phyloP scores from a whole-genome alignment of 192 early-diverging fungal species.

The Funneliformis geosporum region DNA sequence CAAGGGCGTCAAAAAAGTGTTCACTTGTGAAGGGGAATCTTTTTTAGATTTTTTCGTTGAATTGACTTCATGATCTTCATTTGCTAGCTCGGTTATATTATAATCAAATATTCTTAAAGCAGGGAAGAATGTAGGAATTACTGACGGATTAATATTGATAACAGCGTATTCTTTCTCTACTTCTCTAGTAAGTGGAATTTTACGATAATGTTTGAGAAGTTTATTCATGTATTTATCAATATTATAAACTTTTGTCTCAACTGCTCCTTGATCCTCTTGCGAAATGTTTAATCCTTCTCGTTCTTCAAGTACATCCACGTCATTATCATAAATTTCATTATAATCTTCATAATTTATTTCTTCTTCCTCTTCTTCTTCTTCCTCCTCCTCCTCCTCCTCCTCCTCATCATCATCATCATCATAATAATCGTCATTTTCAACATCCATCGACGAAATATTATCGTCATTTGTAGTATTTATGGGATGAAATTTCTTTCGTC shows the following conservation, averaged over 20 bases:
- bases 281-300: no score
- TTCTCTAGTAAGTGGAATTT: slow-evolving; percentile 15
- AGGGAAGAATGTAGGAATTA: slow-evolving; percentile 59
- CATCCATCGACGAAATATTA: no score
- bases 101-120: slow-evolving; percentile 57
- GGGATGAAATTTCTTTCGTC: no score
- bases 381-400: not conserved
- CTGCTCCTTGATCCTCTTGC: not conserved
- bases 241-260: not conserved
- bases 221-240: slow-evolving; percentile 29
- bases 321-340: slow-evolving; percentile 30
- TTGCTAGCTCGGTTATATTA: slow-evolving; percentile 15
- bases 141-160: slow-evolving; percentile 55
- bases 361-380: slow-evolving; percentile 33
- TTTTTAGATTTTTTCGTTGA: not conserved
- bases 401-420: slow-evolving; percentile 16
- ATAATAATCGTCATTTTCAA: not conserved
- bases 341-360: slow-evolving; percentile 39
- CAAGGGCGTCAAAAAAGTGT: slow-evolving; percentile 41
- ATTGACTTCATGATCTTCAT: not conserved
- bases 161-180: slow-evolving; percentile 27
- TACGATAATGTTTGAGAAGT: slow-evolving; percentile 39
- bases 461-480: no score
- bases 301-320: no score
- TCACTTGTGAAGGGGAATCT: slow-evolving; percentile 21